Base-by-base conservation (phyloP, 1,284 basidiomycete genomes). In the Puccinia coronata region DNA sequence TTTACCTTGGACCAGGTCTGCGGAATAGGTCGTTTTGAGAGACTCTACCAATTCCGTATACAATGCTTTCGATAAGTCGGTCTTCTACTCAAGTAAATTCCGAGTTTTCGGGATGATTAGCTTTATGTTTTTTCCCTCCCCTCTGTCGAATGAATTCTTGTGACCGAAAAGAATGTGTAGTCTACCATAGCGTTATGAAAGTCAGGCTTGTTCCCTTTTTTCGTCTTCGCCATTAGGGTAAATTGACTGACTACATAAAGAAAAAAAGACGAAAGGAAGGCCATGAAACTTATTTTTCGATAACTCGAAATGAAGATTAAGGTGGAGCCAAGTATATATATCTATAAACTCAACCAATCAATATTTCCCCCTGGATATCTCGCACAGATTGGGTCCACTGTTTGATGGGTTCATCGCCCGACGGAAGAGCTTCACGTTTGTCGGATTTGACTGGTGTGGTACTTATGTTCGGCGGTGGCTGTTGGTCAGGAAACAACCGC, bases 161-260 rank as follows among this genome's bases (percentile, higher is more conserved):
- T n/a, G n/a, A 51, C 49, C 18, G 51, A 23, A 23, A 2, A 23
- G 16, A 23, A 25, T 51, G 3, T 23, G 12, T 14, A 28, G 16
- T 31, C 67, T 82, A 92, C 93, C 94, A 96, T 95, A 4, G 94
- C 93, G 74, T 89, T 89, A 87, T 96, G 94, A 86, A 96, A 96
- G 86, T 96, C 94, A 53, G 92, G 94, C 84, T 95, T 94, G 84
- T 89, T 91, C 28, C 93, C 94, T 86, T 95, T 95, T 82, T 89
- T 88, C 11, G 93, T 95, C 83, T 92, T 92, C n/a, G 93, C 94
- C 84, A 94, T 87, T 23, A 96, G 88, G 0, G 94, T 96, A 86
- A 96, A 96, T 84, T 96, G 94, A 0, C 93, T 95, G 20, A 95
- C 87, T 87, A 71, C 16, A 14, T 14, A 28, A 6, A 43, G 34